Evolutionary conservation across 345 rosid species (phyloP).

Genomic region (Syzygium aqueum): DNA sequence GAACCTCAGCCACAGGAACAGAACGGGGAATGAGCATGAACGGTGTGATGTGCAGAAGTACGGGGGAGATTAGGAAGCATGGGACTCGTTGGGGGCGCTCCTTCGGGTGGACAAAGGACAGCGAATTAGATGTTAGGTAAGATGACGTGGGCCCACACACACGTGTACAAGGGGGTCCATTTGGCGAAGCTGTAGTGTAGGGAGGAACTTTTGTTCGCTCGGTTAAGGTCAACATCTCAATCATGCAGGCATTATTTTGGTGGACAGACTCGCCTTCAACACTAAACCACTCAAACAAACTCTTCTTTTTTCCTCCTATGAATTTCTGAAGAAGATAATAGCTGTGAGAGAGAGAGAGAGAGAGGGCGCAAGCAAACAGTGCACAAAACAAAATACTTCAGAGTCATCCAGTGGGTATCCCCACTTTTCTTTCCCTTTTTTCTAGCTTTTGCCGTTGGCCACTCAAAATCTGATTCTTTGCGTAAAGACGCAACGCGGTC

Average conservation of each 20-base stretch:
- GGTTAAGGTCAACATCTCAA: conserved; percentile 51
- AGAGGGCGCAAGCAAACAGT: background rate
- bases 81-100: background rate
- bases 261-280: conserved; percentile 18
- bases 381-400: conserved; percentile 24
- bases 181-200: conserved; percentile 6
- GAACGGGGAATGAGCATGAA: background rate
- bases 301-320: background rate
- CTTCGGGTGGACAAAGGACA: background rate
- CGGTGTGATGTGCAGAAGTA: background rate
- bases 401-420: background rate
- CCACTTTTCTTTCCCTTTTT: background rate
- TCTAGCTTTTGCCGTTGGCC: conserved; percentile 16
- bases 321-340: background rate
- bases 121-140: conserved; percentile 19
- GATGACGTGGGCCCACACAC: conserved; percentile 30
- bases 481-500: background rate
- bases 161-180: conserved; percentile 26
- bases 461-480: conserved; percentile 7
- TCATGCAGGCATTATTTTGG: conserved; percentile 50
- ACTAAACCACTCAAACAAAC: background rate
- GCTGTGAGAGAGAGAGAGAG: background rate
- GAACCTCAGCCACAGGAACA: background rate
- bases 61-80: background rate
- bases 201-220: conserved; percentile 20